Conservation (phyloP, 2,329 filamentous ascomycete genomes). For the Venturia pyrina region DNA sequence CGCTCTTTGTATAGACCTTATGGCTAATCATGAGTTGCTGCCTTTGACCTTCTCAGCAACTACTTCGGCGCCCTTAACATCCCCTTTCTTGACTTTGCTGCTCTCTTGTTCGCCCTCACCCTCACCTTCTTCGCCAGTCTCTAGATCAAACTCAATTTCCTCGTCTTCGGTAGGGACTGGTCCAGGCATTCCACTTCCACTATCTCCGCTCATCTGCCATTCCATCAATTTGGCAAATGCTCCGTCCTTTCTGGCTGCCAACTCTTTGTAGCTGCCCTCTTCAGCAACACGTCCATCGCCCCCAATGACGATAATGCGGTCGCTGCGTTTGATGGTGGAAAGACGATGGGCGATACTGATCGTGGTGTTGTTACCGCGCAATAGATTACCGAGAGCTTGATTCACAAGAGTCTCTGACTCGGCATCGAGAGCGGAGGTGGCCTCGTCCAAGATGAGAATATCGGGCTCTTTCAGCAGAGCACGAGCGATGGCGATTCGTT, state of each 20-base stretch:
- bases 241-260: constrained; percentile 63
- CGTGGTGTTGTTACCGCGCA: constrained; percentile 76
- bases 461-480: constrained; percentile 93
- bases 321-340: constrained; percentile 91
- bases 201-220: constrained; percentile 83
- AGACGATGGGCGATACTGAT: constrained; percentile 95
- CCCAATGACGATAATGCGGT: constrained; percentile 86
- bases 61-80: background rate
- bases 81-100: background rate
- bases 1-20: no score
- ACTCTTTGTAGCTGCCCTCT: constrained; percentile 69
- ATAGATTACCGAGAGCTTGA: constrained; percentile 68
- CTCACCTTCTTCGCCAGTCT: constrained; percentile 24
- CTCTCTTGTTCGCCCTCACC: constrained; percentile 24
- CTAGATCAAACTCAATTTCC: constrained; percentile 36
- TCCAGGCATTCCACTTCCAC: constrained; percentile 17
- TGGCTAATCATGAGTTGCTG: background rate
- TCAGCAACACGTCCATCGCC: constrained; percentile 84
- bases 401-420: constrained; percentile 97
- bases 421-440: constrained; percentile 89
- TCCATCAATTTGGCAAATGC: constrained; percentile 96
- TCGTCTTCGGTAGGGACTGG: constrained; percentile 37
- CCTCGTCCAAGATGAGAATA: constrained; percentile 90
- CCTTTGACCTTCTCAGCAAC: background rate
- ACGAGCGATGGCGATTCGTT: constrained; percentile 92